phyloP scores from a whole-genome alignment of 352 stramenopile species.

The Phytophthora uliginosa region DNA sequence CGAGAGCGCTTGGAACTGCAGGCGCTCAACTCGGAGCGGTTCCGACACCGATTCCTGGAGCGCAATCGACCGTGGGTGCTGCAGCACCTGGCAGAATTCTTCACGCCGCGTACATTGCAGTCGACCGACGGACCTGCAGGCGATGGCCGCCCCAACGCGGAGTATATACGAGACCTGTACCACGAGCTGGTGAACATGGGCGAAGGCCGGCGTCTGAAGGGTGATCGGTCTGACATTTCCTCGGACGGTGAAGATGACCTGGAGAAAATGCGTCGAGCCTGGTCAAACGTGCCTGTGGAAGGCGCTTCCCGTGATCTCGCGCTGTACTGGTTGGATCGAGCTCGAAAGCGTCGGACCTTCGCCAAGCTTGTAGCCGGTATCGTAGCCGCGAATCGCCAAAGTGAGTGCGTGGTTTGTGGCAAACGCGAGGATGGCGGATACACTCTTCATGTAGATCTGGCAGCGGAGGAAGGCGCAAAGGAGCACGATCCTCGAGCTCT shows the following conservation, averaged over 20 bases:
- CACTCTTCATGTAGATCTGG: slow-evolving; percentile 87
- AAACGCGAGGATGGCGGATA: slow-evolving; percentile 70
- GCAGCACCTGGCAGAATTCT: slow-evolving; percentile 96
- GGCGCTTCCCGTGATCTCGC: slow-evolving; percentile 91
- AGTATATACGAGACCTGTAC: slow-evolving; percentile 98
- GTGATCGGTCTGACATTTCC: slow-evolving; percentile 94
- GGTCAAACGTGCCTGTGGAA: slow-evolving; percentile 86
- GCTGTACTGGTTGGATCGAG: slow-evolving; percentile 94
- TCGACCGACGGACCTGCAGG: slow-evolving; percentile 42
- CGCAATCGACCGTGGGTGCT: slow-evolving; percentile 98
- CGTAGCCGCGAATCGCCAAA: slow-evolving; percentile 83
- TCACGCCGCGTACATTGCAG: slow-evolving; percentile 94
- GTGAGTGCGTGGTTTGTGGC: slow-evolving; percentile 86
- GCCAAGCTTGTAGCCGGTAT: slow-evolving; percentile 90
- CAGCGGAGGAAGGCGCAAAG: slow-evolving; percentile 65
- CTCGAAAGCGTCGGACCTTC: slow-evolving; percentile 94
- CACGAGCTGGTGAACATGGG: slow-evolving; percentile 96
- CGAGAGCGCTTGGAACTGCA: slow-evolving; percentile 96
- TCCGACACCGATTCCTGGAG: slow-evolving; percentile 97
- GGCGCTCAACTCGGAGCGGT: slow-evolving; percentile 97
- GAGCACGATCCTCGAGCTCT: slow-evolving; percentile 81
- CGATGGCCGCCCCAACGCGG: slow-evolving; percentile 78
- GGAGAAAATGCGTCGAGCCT: slow-evolving; percentile 88
- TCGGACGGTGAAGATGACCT: slow-evolving; percentile 94
- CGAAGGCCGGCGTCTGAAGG: slow-evolving; percentile 86